Conservation (phyloP, 2,329 filamentous ascomycete genomes). For the Penicillium sp. region DNA sequence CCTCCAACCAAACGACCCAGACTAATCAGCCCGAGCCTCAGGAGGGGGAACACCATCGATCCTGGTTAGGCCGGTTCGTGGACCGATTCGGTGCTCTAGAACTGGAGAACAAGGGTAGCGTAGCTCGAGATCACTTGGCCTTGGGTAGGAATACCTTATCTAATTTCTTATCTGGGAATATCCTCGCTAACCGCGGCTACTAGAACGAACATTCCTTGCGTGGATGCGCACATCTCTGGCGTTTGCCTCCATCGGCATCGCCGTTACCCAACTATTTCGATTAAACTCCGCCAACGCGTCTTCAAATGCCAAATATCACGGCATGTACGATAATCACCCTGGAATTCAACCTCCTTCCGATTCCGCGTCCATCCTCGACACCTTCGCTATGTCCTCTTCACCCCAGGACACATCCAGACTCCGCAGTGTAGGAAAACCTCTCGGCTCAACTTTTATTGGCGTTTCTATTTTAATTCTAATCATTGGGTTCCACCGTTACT, state of each 20-base stretch:
- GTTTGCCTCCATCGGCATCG: conserved; percentile 67
- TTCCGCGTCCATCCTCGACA: conserved; percentile 18
- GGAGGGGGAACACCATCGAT: neutral
- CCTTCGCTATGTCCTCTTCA: conserved; percentile 14
- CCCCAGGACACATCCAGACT: conserved; percentile 31
- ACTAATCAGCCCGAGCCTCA: conserved; percentile 6
- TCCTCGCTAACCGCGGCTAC: conserved; percentile 8
- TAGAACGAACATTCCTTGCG: conserved; percentile 68
- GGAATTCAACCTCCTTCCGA: conserved; percentile 18
- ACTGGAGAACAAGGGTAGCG: conserved; percentile 66
- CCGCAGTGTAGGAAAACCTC: conserved; percentile 58
- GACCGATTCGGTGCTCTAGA: conserved; percentile 65
- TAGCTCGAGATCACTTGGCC: conserved; percentile 65
- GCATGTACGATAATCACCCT: conserved; percentile 1
- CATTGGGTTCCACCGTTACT: conserved; percentile 66
- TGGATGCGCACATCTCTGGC: conserved; percentile 67
- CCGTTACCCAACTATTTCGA: conserved; percentile 66
- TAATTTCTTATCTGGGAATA: neutral
- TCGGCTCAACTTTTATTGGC: conserved; percentile 66
- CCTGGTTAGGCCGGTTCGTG: conserved; percentile 51
- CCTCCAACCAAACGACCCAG: neutral
- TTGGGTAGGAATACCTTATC: conserved; percentile 48
- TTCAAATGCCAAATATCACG: conserved; percentile 1
- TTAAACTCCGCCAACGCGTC: conserved; percentile 55
- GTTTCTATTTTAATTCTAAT: conserved; percentile 62